A percentile compares a stretch with the other conserved stretches of the same genome.
phyloP scores from a whole-genome alignment of 345 rosid genomes.

The Durio zibethinus region DNA sequence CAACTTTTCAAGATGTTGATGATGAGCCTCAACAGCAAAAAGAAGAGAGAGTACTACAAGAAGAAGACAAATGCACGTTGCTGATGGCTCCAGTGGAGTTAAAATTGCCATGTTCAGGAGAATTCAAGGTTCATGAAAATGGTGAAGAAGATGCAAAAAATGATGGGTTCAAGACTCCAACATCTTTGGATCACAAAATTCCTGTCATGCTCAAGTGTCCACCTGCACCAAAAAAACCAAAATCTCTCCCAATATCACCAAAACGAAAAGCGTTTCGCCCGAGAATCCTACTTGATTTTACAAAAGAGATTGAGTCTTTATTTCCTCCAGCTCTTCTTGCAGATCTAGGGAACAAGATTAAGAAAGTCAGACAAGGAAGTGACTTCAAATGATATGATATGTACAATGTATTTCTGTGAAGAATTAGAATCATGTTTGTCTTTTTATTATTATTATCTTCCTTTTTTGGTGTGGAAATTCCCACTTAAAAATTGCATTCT shows the following conservation, averaged over 20 bases:
- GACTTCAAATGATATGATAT: neutral
- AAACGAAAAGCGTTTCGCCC: slow-evolving; percentile 31
- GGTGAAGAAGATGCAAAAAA: slow-evolving; percentile 10
- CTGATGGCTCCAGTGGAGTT: slow-evolving; percentile 30
- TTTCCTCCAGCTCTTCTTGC: slow-evolving; percentile 49
- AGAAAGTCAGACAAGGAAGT: slow-evolving; percentile 46
- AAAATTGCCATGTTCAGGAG: slow-evolving; percentile 29
- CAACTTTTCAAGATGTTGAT: slow-evolving; percentile 23
- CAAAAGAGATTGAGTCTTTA: slow-evolving; percentile 62
- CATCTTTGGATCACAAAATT: slow-evolving; percentile 41
- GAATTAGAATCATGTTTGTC: neutral
- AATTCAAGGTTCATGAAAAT: slow-evolving; percentile 26
- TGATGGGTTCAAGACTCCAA: slow-evolving; percentile 61
- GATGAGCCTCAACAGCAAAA: slow-evolving; percentile 6
- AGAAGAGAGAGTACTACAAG: slow-evolving; percentile 6
- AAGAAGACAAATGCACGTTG: slow-evolving; percentile 29
- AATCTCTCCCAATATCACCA: slow-evolving; percentile 26
- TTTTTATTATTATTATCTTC: neutral
- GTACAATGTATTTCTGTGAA: slow-evolving; percentile 3
- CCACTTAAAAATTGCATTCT: neutral
- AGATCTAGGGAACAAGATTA: slow-evolving; percentile 55
- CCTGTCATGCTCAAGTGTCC: slow-evolving; percentile 41
- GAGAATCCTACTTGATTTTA: slow-evolving; percentile 51
- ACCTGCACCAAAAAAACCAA: slow-evolving; percentile 72
- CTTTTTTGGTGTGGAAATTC: neutral